phyloP scores from a whole-genome alignment of 2,329 filamentous ascomycete species.

The Teratosphaeriaceae sp. region DNA sequence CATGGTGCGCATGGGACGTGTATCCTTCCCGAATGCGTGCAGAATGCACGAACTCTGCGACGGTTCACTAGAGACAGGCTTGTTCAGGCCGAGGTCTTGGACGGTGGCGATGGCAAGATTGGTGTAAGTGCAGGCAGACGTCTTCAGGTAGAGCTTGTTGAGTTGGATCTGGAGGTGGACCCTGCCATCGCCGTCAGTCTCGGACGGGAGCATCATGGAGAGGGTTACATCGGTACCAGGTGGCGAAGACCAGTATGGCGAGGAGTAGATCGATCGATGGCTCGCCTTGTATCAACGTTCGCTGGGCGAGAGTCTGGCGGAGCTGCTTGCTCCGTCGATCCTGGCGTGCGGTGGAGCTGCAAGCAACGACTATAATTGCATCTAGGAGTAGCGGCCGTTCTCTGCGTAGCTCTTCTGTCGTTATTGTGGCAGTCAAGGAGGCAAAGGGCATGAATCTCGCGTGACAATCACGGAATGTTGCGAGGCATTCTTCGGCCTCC shows the following conservation, averaged over 20 bases:
- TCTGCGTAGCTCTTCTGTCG: neutral
- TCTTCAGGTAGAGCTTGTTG: neutral
- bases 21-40: neutral
- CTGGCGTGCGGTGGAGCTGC: neutral
- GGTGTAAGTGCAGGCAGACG: neutral
- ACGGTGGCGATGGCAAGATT: neutral
- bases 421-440: neutral
- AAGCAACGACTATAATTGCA: neutral
- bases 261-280: neutral
- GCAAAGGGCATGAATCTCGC: neutral
- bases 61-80: neutral
- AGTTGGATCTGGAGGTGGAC: neutral
- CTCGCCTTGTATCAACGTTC: neutral
- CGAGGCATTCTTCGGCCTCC: constrained; percentile 1
- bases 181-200: no score
- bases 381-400: neutral
- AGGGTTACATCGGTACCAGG: no score
- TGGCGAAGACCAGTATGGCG: neutral
- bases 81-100: neutral
- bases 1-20: neutral
- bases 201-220: no score
- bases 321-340: neutral
- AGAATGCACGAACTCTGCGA: neutral
- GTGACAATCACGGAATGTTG: neutral
- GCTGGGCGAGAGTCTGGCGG: neutral